Evolutionary conservation across 805 yeast genomes (phyloP).

Genomic region (Blastobotrys attinorum): DNA sequence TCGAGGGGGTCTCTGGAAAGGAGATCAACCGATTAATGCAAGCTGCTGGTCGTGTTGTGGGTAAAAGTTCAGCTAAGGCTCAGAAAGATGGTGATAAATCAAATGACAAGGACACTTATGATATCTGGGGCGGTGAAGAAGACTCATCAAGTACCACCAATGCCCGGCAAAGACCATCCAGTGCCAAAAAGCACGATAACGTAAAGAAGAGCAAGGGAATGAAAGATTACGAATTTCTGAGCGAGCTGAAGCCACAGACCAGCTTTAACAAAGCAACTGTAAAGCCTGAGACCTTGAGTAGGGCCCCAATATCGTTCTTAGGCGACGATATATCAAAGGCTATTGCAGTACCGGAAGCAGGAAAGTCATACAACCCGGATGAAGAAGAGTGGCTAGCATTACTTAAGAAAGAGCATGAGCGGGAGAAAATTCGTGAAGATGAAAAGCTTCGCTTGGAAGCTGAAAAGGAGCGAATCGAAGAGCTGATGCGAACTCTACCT

Average conservation of each 20-base stretch:
- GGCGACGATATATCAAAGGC: conserved; percentile 33
- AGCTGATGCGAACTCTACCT: conserved; percentile 47
- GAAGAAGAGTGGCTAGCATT: conserved; percentile 72
- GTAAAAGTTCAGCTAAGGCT: conserved; percentile 47
- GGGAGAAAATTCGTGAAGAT: conserved; percentile 61
- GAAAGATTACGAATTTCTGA: conserved; percentile 2
- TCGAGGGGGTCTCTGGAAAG: conserved; percentile 57
- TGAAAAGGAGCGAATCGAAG: conserved; percentile 54
- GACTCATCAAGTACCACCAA: no score
- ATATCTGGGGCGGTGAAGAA: conserved; percentile 58
- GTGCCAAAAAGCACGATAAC: conserved; percentile 8
- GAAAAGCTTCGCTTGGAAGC: conserved; percentile 53
- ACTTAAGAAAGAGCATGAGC: conserved; percentile 55
- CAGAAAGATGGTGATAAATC: conserved; percentile 59
- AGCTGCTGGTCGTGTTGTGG: conserved; percentile 59
- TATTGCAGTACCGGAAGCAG: conserved; percentile 59
- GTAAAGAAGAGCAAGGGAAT: conserved; percentile 14
- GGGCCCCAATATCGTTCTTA: conserved; percentile 50
- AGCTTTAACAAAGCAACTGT: conserved; percentile 20
- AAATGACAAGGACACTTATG: conserved; percentile 41
- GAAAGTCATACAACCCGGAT: conserved; percentile 90
- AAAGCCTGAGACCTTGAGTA: conserved; percentile 39
- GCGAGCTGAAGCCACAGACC: conserved; percentile 19
- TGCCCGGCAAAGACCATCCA: no score
- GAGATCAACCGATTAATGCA: conserved; percentile 62